Evolutionary conservation across 1,139 yeast species (phyloP).

Genomic region (Kodamaea alishanica): DNA sequence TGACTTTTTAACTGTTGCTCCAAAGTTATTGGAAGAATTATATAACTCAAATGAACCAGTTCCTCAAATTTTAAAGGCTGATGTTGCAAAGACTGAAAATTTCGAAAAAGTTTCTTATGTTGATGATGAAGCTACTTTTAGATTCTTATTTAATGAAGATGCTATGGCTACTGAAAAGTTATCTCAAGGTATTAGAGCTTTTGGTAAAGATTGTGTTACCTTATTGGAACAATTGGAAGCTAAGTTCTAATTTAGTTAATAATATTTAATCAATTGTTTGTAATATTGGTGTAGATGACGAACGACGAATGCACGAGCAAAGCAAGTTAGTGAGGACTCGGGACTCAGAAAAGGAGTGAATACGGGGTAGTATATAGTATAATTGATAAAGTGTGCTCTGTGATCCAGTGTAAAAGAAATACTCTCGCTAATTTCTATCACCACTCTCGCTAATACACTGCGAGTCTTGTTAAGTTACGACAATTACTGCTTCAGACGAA

Average conservation of each 20-base stretch:
- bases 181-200: constrained; percentile 95
- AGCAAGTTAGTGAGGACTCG: too few species aligned
- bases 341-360: not conserved
- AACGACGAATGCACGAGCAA: too few species aligned
- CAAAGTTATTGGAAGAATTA: constrained; percentile 87
- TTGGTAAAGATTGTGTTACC: constrained; percentile 90
- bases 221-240: constrained; percentile 75
- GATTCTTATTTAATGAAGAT: constrained; percentile 90
- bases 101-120: constrained; percentile 74
- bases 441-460: too few species aligned
- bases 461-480: too few species aligned
- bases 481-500: too few species aligned
- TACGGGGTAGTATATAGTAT: too few species aligned
- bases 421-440: too few species aligned
- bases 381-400: too few species aligned
- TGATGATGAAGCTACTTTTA: constrained; percentile 85
- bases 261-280: not conserved
- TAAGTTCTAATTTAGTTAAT: constrained; percentile 49
- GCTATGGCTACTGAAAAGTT: constrained; percentile 99
- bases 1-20: constrained; percentile 94
- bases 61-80: constrained; percentile 75
- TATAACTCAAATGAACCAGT: constrained; percentile 71
- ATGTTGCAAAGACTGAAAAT: constrained; percentile 49
- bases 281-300: too few species aligned
- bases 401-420: too few species aligned